Evolutionary conservation across 371 early-diverging fungal genomes (phyloP).

Genomic region (Smittium mucronatum): DNA sequence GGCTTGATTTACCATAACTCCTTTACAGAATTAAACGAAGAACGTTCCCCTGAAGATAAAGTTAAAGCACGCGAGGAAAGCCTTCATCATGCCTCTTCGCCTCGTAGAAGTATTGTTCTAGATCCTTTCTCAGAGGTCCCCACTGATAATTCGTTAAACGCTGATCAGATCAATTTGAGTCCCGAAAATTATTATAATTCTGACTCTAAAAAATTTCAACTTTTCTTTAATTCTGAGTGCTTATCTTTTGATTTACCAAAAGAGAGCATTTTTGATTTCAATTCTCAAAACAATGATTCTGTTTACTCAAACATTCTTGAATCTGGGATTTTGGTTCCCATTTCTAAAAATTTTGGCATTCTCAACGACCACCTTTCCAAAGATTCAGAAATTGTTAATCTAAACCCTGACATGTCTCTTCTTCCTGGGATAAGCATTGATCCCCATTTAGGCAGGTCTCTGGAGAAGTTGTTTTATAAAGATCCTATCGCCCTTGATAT

Average conservation of each 20-base stretch:
- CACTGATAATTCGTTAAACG: no score
- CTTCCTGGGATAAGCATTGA: background rate
- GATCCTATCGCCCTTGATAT: background rate
- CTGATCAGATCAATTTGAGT: background rate
- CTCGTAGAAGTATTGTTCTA: no score
- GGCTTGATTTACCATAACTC: no score
- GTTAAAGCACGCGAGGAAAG: no score
- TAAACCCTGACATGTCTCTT: background rate
- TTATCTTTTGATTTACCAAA: background rate
- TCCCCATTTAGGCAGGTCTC: background rate
- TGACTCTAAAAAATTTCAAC: background rate
- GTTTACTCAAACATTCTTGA: background rate
- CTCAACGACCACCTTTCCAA: background rate
- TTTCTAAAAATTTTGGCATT: slow-evolving; percentile 7
- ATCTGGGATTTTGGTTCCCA: slow-evolving; percentile 6
- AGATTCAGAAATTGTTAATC: background rate
- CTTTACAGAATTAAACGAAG: no score
- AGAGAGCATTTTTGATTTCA: background rate
- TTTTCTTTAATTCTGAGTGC: background rate
- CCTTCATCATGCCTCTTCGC: no score
- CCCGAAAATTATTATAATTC: background rate
- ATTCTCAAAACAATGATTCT: background rate
- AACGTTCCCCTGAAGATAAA: no score
- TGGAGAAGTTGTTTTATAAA: background rate
- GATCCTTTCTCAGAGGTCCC: no score